Evolutionary conservation across 2,329 filamentous ascomycete genomes (phyloP), one percentile per base, ranked within the genome.

Genomic region (Mycosphaerella sp.): DNA sequence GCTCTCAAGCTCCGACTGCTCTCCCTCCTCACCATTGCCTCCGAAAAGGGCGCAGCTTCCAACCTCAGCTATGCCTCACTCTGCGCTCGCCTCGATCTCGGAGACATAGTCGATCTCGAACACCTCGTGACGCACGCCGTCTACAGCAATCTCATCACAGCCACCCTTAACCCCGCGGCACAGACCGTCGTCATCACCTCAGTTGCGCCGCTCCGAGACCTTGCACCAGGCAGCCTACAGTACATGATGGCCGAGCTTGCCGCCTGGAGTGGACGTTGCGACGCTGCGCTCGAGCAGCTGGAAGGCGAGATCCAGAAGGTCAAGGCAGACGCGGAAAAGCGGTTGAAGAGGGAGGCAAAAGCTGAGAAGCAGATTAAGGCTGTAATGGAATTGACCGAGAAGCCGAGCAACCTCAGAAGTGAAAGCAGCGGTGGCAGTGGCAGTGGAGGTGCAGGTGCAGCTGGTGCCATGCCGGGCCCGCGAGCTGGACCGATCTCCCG

Each of bases 1-100:
- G 74, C 78, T 42, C 80, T 84, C 59, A 98, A 98, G 74, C 86
- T 98, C 42, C 87, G 89, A 51, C 89, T 96, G 67, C 85, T 98
- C 39, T 89, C 90, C 17, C 82, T 98, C 57, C 79, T 98, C 44
- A 86, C 88, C 0, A 83, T 96, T 57, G 85, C 89, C 55, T 80
- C 82, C 57, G 80, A 85, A 59, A 64, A 64, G 41, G 56, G 59
- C 11, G 48, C 56, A 11, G 71, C 74, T 83, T 65, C 57, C 17
- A 73, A 73, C 39, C 83, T 97, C 23, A 85, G 80, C 48, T 98
- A 98, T 73, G 67, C 76, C 17, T 75, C 80, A 32, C 82, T 97
- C 21, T 81, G 85, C 64, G 61, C 69, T 6, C 77, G 80, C 0
- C 82, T 98, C 43, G 81, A 79, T 51, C 82, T 97, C 12, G 67